Evolutionary conservation across 805 yeast genomes (phyloP).

Genomic region (Tetrapisispora nanseiensis): DNA sequence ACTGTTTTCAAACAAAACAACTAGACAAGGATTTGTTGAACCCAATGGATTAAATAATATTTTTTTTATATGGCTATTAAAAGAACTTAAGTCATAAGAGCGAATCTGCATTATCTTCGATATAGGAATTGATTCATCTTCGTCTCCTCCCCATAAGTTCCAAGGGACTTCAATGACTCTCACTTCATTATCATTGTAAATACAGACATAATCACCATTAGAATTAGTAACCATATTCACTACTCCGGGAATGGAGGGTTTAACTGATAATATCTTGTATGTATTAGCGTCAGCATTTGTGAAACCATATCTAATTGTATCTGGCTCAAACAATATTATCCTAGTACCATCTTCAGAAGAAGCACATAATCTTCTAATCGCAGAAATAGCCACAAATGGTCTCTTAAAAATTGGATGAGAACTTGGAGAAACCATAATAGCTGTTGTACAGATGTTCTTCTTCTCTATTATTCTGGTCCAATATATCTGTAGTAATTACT

Average conservation of each 20-base stretch:
- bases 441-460: no score
- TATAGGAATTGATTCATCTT: conserved; percentile 2
- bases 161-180: conserved; percentile 23
- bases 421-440: background rate
- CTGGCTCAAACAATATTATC: conserved; percentile 13
- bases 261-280: conserved; percentile 11
- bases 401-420: no score
- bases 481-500: no score
- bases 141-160: conserved; percentile 10
- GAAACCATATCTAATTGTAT: conserved; percentile 15
- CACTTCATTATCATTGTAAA: conserved; percentile 11
- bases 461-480: no score
- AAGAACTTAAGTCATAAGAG: background rate
- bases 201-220: conserved; percentile 16
- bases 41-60: conserved; percentile 37
- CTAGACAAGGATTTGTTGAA: conserved; percentile 13
- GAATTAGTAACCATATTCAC: conserved; percentile 9
- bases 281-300: conserved; percentile 1
- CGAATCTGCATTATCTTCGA: background rate
- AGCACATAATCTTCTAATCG: conserved; percentile 10
- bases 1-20: conserved; percentile 18
- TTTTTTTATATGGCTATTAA: conserved; percentile 26
- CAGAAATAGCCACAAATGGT: background rate
- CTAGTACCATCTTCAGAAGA: conserved; percentile 11
- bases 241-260: conserved; percentile 5